Evolutionary conservation across 768 basidiomycete genomes (phyloP).

Genomic region (Tylopilus balloui): DNA sequence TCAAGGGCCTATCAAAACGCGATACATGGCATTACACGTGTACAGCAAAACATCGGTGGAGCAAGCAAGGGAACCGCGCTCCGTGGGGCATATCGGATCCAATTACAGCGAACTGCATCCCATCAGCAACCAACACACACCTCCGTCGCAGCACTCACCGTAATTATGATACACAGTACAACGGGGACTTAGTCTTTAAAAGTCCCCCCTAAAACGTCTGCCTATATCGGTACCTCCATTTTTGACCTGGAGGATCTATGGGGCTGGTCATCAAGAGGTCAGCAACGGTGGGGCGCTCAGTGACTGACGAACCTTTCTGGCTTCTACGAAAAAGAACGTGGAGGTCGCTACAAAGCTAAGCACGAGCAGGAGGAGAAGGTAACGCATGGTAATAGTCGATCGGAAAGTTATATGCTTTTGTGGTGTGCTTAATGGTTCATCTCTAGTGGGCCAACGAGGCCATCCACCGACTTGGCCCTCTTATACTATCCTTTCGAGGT

Average conservation of each 20-base stretch:
- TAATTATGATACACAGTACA: slow-evolving; percentile 23
- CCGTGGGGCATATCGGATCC: not conserved
- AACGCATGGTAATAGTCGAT: slow-evolving; percentile 18
- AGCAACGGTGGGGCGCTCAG: not conserved
- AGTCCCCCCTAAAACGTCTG: slow-evolving; percentile 19
- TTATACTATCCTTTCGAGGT: slow-evolving; percentile 26
- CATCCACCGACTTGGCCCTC: slow-evolving; percentile 5
- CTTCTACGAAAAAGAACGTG: slow-evolving; percentile 31
- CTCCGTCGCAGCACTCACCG: slow-evolving; percentile 5
- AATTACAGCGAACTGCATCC: slow-evolving; percentile 13
- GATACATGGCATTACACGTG: slow-evolving; percentile 18
- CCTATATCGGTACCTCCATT: not conserved
- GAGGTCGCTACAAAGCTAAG: slow-evolving; percentile 27
- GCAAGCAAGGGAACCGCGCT: not conserved
- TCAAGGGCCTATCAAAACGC: not conserved
- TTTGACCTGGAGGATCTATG: slow-evolving; percentile 15
- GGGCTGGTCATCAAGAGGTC: slow-evolving; percentile 15
- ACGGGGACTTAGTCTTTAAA: slow-evolving; percentile 26
- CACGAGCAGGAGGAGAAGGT: slow-evolving; percentile 27
- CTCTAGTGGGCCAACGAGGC: slow-evolving; percentile 24
- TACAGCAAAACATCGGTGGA: slow-evolving; percentile 7
- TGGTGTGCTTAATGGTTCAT: slow-evolving; percentile 25
- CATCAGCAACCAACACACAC: not conserved
- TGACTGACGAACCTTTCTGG: slow-evolving; percentile 21
- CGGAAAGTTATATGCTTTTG: not conserved